phyloP scores from a whole-genome alignment of 805 yeast species.

The Starmerella davenportii region DNA sequence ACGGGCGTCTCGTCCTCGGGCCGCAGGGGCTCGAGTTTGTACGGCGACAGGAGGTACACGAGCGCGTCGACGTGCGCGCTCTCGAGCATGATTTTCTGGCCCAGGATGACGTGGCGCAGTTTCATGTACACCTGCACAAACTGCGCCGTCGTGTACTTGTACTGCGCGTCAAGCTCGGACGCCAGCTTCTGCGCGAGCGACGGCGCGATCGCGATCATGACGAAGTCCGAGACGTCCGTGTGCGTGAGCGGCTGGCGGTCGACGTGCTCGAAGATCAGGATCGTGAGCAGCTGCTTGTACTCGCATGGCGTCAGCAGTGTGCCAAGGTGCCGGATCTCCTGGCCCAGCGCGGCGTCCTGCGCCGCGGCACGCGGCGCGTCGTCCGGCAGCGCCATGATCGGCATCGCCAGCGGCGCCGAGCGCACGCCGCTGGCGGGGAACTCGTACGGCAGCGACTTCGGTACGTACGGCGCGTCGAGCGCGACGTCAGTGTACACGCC shows the following conservation, averaged over 20 bases:
- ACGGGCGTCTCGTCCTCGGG: background rate
- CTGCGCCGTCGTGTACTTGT: conserved; percentile 17
- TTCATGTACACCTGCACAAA: conserved; percentile 15
- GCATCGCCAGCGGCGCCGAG: conserved; percentile 9
- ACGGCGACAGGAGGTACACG: background rate
- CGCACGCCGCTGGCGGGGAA: conserved; percentile 1
- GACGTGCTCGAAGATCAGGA: conserved; percentile 10
- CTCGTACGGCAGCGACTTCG: background rate
- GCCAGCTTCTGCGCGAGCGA: conserved; percentile 13
- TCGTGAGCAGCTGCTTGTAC: conserved; percentile 11
- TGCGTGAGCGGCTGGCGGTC: conserved; percentile 12
- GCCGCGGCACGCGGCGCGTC: conserved; percentile 2
- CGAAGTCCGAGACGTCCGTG: conserved; percentile 17
- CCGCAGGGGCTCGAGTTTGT: background rate
- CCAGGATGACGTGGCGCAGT: conserved; percentile 14
- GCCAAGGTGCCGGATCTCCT: conserved; percentile 13
- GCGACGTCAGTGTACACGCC: conserved; percentile 13
- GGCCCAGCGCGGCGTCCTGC: conserved; percentile 5
- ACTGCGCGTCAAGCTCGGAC: conserved; percentile 15
- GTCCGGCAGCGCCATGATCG: conserved; percentile 1
- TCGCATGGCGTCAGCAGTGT: conserved; percentile 16
- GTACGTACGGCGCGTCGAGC: conserved; percentile 3
- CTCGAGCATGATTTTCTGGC: conserved; percentile 13
- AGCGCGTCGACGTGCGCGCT: conserved; percentile 11
- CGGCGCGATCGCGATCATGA: conserved; percentile 14